Base-by-base conservation (phyloP, 345 rosid species). In the Salix koriyanagi region DNA sequence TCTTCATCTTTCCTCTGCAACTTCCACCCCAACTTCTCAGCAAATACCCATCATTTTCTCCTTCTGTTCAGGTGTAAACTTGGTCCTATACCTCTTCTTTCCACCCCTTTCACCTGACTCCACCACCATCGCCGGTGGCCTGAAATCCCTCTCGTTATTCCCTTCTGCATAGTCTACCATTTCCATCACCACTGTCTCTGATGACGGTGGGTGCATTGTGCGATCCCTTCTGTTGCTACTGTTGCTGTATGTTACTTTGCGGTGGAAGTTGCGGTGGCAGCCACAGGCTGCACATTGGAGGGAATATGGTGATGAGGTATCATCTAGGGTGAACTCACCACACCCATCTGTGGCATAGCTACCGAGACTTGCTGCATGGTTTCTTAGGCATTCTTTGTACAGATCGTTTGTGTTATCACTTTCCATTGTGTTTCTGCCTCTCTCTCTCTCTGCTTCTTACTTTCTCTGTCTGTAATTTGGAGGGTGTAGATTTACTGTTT, bases 211-310 rank as follows among this genome's bases (percentile, higher is more conserved):
- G 10, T 69, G 73, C 23, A 30, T 69, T 12, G 7, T 2, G 5
- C 34, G 65, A n/a, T 75, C 73, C 23, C 70, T 76, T 56, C 83
- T 80, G 69, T 72, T 16, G 84, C 78, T 68, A 58, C 79, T 58
- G 60, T 74, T 52, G 66, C 73, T 65, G 70, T 73, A 72, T 4
- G 74, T 79, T 44, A 85, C 80, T 74, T 81, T 88, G 67, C 96
- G 91, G 90, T 94, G 98, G 92, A 92, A 94, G 88, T 90, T 94
- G 74, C 98, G 93, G 93, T 94, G 98, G 85, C 98, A 94, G 54
- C 97, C 97, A 69, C 97, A 94, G 37, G 98, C 98, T 9, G 85
- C 93, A 65, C 98, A 94, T 19, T 88, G 89, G 76, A 90, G 90
- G 75, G 75, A 1, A 7, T 82, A 30, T 19, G 85, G 84, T 68